Evolutionary conservation across 176 grass and related monocot genomes (phyloP).

Genomic region (Pontederia paniculata): DNA sequence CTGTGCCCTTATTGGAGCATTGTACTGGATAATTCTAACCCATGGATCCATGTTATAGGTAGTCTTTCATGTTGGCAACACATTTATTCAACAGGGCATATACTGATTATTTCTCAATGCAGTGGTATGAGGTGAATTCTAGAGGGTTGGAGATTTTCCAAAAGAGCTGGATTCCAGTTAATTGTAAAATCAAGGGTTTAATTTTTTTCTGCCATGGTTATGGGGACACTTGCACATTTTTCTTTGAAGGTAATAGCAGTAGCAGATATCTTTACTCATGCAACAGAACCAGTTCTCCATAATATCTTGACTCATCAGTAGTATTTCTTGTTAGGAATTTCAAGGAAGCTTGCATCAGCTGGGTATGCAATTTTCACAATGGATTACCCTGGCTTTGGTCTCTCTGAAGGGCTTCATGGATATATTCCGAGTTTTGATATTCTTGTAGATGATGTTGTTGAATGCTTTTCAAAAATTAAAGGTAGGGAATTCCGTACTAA

Average conservation of each 20-base stretch:
- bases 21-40: too few relatives aligned
- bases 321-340: conserved; percentile 41
- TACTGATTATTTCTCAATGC: background rate
- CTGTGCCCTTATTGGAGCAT: too few relatives aligned
- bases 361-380: conserved; percentile 85
- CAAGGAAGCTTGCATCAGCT: conserved; percentile 62
- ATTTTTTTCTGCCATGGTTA: conserved; percentile 93
- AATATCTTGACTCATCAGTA: conserved; percentile 7
- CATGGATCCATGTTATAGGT: too few relatives aligned
- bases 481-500: conserved; percentile 26
- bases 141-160: conserved; percentile 92
- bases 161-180: conserved; percentile 78
- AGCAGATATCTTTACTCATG: conserved; percentile 17
- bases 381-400: conserved; percentile 82
- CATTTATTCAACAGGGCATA: too few relatives aligned
- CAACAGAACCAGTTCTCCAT: conserved; percentile 4
- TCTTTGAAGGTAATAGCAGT: conserved; percentile 69
- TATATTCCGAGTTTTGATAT: conserved; percentile 75
- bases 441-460: conserved; percentile 51
- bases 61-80: too few relatives aligned
- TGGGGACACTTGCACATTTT: conserved; percentile 95
- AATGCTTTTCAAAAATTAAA: conserved; percentile 63
- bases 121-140: conserved; percentile 73
- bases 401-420: conserved; percentile 93
- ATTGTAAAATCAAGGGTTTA: conserved; percentile 50